Evolutionary conservation across 2,329 filamentous ascomycete genomes (phyloP), one percentile per base, ranked within the genome.

Genomic region (Orbilia oligospora): DNA sequence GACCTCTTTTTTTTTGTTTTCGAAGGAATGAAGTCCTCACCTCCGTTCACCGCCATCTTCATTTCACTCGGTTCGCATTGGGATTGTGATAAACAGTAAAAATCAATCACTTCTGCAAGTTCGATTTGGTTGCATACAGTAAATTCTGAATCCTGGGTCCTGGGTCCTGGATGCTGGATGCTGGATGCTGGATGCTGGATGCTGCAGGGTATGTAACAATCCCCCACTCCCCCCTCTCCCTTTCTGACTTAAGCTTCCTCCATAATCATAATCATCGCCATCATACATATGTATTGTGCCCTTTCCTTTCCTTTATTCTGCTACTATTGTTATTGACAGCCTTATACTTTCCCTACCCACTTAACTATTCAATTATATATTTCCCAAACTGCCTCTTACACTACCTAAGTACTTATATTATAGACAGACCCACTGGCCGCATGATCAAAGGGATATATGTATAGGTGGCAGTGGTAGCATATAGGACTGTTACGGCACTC

Each of bases 41-140:
- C 24, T 61, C 56, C 56, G 20, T 61, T 20, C 56, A 10, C 56
- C 56, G 56, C 56, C 56, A 61, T 61, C 56, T 44, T n/a, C 56
- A 61, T 61, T 61, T 61, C 56, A 22, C 22, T 44, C 22, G 36
- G n/a, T 24, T 61, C 36, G 56, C 56, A 44, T 61, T 36, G 36
- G 56, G 56, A 36, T 20, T 41, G 53, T 61, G 36, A 61, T 61
- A 44, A 44, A 44, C 56, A 44, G 1, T 61, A 24, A 27, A 36
- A 18, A 24, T 8, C 36, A 33, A 61, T 61, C 56, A 36, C 10
- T 18, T 44, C 56, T 44, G 3, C 5, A n/a, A 2, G 12, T 55
- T 16, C 56, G 22, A 33, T 14, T 58, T 38, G 53, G 36, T 61
- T 61, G 56, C 56, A 61, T 44, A 24, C 20, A 2, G 6, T 18